These are phyloP conservation scores for Hypomontagnella submonticulosa DNA, from an alignment of 495 filamentous ascomycete species.

Conservation along the genomic window DNA sequence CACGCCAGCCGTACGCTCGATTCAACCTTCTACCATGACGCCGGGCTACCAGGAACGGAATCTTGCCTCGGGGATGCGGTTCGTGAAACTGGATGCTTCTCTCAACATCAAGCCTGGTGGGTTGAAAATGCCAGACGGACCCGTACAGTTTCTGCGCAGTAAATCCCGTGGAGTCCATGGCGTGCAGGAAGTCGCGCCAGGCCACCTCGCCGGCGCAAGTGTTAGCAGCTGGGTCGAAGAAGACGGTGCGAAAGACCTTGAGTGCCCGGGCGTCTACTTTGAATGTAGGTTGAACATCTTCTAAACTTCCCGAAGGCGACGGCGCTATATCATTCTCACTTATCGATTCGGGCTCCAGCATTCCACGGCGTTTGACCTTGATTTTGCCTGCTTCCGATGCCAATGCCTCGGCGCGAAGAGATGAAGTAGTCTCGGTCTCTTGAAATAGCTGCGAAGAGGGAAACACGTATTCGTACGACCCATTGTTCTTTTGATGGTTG, in stretches of 20 bases:
- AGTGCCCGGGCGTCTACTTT: conserved; percentile 56
- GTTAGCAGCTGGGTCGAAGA: conserved; percentile 48
- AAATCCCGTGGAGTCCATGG: conserved; percentile 62
- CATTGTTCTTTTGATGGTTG: neutral
- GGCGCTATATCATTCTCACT: neutral
- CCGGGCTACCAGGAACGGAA: conserved; percentile 53
- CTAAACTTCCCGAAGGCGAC: too few relatives aligned
- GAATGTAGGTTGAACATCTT: neutral
- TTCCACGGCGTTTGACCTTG: too few relatives aligned
- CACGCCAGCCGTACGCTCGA: conserved; percentile 56
- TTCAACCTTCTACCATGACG: conserved; percentile 57
- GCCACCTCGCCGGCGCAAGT: conserved; percentile 56
- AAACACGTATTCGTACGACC: conserved; percentile 26
- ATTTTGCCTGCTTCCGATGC: too few relatives aligned
- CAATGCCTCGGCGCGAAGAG: too few relatives aligned
- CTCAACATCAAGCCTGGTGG: conserved; percentile 47
- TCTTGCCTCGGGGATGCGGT: conserved; percentile 61
- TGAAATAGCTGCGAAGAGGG: neutral
- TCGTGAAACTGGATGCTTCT: conserved; percentile 66
- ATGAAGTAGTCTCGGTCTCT: too few relatives aligned
- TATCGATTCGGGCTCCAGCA: neutral
- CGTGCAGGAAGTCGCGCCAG: conserved; percentile 64
- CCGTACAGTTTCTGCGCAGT: conserved; percentile 62
- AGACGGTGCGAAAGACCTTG: conserved; percentile 61
- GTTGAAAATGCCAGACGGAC: conserved; percentile 62